These are phyloP conservation scores for Melanomma pulvis-pyrius DNA, from an alignment of 495 filamentous ascomycete genomes.

Conservation along the genomic window DNA sequence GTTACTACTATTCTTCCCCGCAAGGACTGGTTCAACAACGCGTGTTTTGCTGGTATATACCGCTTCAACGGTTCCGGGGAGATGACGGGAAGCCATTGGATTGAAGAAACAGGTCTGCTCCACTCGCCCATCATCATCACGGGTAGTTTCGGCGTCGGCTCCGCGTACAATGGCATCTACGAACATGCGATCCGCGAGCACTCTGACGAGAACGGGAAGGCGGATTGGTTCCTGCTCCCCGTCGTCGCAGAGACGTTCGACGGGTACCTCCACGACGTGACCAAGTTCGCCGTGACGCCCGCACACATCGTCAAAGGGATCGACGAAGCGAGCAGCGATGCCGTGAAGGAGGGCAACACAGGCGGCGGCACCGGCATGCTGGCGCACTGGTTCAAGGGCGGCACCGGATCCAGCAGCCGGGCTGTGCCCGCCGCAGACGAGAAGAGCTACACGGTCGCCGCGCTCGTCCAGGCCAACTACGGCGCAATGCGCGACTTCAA, in stretches of 20 bases:
- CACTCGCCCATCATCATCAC: conserved; percentile 57
- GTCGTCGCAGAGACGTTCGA: conserved; percentile 59
- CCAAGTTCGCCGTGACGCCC: conserved; percentile 48
- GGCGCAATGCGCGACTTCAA: conserved; percentile 50
- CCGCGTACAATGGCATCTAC: conserved; percentile 54
- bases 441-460: conserved; percentile 53
- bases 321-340: conserved; percentile 44
- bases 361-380: conserved; percentile 60
- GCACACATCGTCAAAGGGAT: conserved; percentile 52
- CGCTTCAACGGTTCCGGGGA: conserved; percentile 59
- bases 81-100: conserved; percentile 57
- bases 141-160: conserved; percentile 54
- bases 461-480: conserved; percentile 58
- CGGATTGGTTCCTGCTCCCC: conserved; percentile 54
- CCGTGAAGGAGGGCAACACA: conserved; percentile 54
- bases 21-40: conserved; percentile 51
- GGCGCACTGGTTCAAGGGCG: conserved; percentile 56
- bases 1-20: conserved; percentile 57
- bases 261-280: conserved; percentile 53
- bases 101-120: conserved; percentile 56
- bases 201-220: conserved; percentile 41
- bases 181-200: conserved; percentile 52
- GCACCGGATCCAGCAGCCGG: conserved; percentile 55
- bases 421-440: conserved; percentile 44
- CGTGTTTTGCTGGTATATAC: conserved; percentile 55